These are phyloP conservation scores for Fusarium kyushuense DNA, from an alignment of 2,329 filamentous ascomycete genomes.

Conservation along the genomic window DNA sequence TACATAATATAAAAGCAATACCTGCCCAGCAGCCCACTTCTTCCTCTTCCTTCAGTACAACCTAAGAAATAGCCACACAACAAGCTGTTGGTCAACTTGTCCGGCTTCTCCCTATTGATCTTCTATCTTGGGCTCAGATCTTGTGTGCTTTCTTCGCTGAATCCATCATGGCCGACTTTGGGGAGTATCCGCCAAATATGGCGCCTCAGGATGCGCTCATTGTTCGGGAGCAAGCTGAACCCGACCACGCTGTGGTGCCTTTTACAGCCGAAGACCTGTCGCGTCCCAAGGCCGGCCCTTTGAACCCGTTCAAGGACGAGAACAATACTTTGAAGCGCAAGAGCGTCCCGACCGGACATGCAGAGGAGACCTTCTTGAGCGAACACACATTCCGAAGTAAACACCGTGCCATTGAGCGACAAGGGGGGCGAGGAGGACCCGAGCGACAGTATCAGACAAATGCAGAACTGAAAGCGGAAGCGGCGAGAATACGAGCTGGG, in stretches of 20 bases:
- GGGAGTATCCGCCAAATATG: constrained; percentile 75
- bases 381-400: constrained; percentile 91
- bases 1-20: too few species aligned
- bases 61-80: too few species aligned
- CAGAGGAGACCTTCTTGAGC: constrained; percentile 88
- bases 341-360: constrained; percentile 85
- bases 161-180: constrained; percentile 68
- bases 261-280: constrained; percentile 80
- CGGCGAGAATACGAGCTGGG: constrained; percentile 75
- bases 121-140: neutral
- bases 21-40: too few species aligned
- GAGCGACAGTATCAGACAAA: constrained; percentile 68
- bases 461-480: constrained; percentile 75
- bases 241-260: constrained; percentile 70
- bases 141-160: neutral
- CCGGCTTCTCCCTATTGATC: neutral
- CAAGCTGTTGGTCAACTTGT: too few species aligned
- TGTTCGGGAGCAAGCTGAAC: constrained; percentile 65
- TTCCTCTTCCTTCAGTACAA: too few species aligned
- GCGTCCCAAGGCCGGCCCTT: constrained; percentile 73
- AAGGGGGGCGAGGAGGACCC: constrained; percentile 67
- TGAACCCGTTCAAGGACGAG: constrained; percentile 79
- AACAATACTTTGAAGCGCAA: constrained; percentile 76
- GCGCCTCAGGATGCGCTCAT: constrained; percentile 73
- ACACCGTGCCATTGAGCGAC: constrained; percentile 84